A percentile compares a stretch with the other conserved stretches of the same genome.
These are phyloP conservation scores for Parastagonospora nodorum DNA, from an alignment of 2,329 filamentous ascomycete species.

Conservation along the genomic window DNA sequence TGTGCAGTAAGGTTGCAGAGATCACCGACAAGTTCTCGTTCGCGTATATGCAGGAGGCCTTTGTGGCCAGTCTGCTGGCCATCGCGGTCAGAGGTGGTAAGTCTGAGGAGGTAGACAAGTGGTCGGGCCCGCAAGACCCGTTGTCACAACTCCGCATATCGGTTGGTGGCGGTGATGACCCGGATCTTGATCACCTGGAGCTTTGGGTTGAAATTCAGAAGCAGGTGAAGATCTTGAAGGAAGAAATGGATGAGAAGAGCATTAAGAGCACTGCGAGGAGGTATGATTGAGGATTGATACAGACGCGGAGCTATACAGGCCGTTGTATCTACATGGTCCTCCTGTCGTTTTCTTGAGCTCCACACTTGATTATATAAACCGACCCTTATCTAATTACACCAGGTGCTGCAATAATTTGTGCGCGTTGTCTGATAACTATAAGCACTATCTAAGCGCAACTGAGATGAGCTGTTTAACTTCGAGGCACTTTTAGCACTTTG, in stretches of 20 bases:
- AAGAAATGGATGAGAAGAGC: slow-evolving; percentile 45
- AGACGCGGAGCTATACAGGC: too few species aligned
- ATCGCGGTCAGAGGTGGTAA: slow-evolving; percentile 33
- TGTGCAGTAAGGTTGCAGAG: slow-evolving; percentile 47
- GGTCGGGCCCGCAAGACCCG: slow-evolving; percentile 35
- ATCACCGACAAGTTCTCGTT: slow-evolving; percentile 54
- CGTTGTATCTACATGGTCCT: too few species aligned
- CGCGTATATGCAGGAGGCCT: slow-evolving; percentile 54
- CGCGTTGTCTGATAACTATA: too few species aligned
- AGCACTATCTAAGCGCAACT: too few species aligned
- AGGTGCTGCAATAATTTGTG: too few species aligned
- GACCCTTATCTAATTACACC: too few species aligned
- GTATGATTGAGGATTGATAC: too few species aligned
- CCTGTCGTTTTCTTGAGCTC: too few species aligned
- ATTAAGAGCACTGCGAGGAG: too few species aligned
- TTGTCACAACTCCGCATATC: slow-evolving; percentile 11
- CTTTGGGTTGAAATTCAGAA: slow-evolving; percentile 51
- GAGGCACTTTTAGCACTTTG: too few species aligned
- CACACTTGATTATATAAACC: too few species aligned
- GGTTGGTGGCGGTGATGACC: slow-evolving; percentile 15
- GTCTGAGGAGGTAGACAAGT: slow-evolving; percentile 13
- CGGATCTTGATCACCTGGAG: slow-evolving; percentile 44
- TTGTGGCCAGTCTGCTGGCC: slow-evolving; percentile 48
- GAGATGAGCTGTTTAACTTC: too few species aligned
- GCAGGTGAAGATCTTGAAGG: slow-evolving; percentile 49